Percentiles rank a stretch among this genome's conserved stretches.
Evolutionary conservation across 2,329 filamentous ascomycete species (phyloP).

Genomic region (Trichoderma atrobrunneum): DNA sequence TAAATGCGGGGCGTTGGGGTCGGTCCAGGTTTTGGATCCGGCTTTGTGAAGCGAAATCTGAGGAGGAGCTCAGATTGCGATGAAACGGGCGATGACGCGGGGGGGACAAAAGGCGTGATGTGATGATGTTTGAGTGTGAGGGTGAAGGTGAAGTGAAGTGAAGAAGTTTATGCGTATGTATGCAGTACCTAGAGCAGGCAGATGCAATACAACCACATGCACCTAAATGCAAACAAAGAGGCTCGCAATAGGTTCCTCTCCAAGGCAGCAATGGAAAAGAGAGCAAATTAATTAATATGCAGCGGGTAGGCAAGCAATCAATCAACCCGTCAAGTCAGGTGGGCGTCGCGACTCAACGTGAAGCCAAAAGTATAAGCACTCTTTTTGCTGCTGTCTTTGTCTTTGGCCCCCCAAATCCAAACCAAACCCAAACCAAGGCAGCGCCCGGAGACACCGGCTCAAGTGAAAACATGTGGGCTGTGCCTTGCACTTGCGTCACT

Average conservation of each 20-base stretch:
- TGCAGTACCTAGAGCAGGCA: neutral
- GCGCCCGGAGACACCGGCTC: neutral
- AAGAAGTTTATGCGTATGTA: neutral
- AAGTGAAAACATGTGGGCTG: neutral
- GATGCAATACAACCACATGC: neutral
- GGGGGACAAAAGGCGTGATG: neutral
- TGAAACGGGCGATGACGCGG: neutral
- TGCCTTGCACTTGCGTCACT: slow-evolving; percentile 5
- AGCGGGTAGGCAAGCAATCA: neutral
- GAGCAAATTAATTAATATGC: neutral
- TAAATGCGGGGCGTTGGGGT: slow-evolving; percentile 19
- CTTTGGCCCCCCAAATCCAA: neutral
- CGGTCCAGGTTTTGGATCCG: neutral
- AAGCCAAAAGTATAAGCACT: neutral
- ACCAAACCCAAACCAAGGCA: neutral
- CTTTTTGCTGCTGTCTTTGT: neutral
- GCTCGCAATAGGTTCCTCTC: no score
- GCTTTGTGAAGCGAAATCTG: slow-evolving; percentile 4
- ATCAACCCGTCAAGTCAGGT: neutral
- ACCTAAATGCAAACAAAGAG: neutral
- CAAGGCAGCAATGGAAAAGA: no score
- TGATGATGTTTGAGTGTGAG: no score
- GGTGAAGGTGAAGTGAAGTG: neutral
- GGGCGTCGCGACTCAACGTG: neutral
- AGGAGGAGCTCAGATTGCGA: neutral